These are phyloP conservation scores for Epichloe typhina DNA, from an alignment of 2,329 filamentous ascomycete species.

Conservation along the genomic window DNA sequence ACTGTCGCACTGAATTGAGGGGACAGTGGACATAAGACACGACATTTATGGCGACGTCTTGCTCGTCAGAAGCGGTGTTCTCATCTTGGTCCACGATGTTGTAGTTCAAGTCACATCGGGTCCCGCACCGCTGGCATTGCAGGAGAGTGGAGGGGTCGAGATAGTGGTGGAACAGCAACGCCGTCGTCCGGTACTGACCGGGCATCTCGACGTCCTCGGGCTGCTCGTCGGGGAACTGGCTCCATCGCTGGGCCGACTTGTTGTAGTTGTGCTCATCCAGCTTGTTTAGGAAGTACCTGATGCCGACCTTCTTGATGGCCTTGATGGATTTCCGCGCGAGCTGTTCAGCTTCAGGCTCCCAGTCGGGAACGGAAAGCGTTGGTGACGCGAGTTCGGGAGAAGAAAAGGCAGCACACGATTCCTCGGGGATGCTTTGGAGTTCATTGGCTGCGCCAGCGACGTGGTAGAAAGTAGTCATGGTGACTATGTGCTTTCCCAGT, in stretches of 20 bases:
- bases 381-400: not conserved
- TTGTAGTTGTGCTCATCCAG: constrained; percentile 3
- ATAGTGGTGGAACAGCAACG: not conserved
- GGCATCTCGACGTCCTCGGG: not conserved
- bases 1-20: not conserved
- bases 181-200: not conserved
- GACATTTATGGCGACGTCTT: not conserved
- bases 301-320: not conserved
- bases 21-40: not conserved
- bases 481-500: not conserved
- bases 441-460: not conserved
- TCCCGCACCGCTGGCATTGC: constrained; percentile 1
- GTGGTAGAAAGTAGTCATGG: not conserved
- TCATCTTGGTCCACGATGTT: not conserved
- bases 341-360: not conserved
- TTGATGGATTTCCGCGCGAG: not conserved
- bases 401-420: not conserved
- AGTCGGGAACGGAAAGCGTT: not conserved
- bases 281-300: not conserved
- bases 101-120: constrained; percentile 4
- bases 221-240: not conserved
- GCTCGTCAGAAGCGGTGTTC: not conserved
- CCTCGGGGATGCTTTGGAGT: no score
- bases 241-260: not conserved
- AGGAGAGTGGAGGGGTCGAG: not conserved